phyloP scores from a whole-genome alignment of 768 basidiomycete species.

The Rhodotorula toruloides region DNA sequence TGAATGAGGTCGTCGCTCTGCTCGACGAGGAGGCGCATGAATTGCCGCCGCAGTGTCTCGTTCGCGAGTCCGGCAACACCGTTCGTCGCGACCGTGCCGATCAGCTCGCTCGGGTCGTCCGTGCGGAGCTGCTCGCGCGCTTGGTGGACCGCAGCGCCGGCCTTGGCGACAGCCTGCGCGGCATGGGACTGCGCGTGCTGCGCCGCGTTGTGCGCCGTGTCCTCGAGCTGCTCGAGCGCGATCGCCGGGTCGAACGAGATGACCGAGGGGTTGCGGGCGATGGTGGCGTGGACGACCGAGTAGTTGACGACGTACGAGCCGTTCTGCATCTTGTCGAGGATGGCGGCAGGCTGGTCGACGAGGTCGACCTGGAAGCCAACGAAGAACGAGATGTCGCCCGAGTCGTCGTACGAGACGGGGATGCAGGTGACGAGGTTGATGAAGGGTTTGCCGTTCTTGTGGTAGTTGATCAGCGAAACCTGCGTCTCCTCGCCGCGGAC shows the following conservation, averaged over 20 bases:
- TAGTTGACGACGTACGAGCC: slow-evolving; percentile 65
- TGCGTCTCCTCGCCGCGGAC: slow-evolving; percentile 80
- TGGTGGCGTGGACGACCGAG: slow-evolving; percentile 33
- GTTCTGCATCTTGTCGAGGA: slow-evolving; percentile 69
- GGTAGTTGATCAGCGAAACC: slow-evolving; percentile 77
- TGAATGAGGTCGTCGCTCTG: slow-evolving; percentile 66
- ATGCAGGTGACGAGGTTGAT: slow-evolving; percentile 82
- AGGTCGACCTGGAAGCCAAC: slow-evolving; percentile 97
- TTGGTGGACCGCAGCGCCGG: slow-evolving; percentile 13
- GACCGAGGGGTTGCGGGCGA: slow-evolving; percentile 14
- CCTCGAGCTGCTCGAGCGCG: slow-evolving; percentile 19
- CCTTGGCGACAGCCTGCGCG: slow-evolving; percentile 36
- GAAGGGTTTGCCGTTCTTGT: slow-evolving; percentile 76
- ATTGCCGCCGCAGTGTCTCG: slow-evolving; percentile 46
- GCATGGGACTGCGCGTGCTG: slow-evolving; percentile 6
- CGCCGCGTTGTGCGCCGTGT: slow-evolving; percentile 3
- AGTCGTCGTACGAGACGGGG: slow-evolving; percentile 68
- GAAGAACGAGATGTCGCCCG: slow-evolving; percentile 71
- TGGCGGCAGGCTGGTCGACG: slow-evolving; percentile 74
- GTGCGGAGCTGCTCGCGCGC: slow-evolving; percentile 12
- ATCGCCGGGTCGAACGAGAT: slow-evolving; percentile 6
- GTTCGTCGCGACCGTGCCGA: slow-evolving; percentile 26
- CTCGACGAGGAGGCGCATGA: slow-evolving; percentile 50
- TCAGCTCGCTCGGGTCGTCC: slow-evolving; percentile 17
- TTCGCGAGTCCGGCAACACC: slow-evolving; percentile 40